Evolutionary conservation across 495 filamentous ascomycete genomes (phyloP), one percentile per base, ranked within the genome.

Genomic region (Hyaloscypha hepaticicola): DNA sequence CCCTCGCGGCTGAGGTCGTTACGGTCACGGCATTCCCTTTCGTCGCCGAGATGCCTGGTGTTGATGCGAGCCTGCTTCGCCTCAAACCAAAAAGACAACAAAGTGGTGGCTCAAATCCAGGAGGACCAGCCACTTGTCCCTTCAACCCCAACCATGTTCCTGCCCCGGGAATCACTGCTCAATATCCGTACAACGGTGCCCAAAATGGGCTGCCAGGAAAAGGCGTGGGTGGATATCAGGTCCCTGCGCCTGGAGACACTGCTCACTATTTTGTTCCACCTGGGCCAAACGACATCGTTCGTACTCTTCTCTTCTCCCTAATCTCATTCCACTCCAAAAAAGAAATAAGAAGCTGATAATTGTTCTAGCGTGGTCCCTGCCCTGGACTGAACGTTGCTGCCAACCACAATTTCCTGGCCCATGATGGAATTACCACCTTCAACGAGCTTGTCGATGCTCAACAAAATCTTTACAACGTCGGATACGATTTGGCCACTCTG

Each of bases 381-480:
- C 67, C 67, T 12, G 67, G 67, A 5, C 66, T 76, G 33, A 77
- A 77, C 58, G 66, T 72, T 19, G 66, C 69, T n/a, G 72, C 75
- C 4, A 77, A 78, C 61, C 68, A 73, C 61, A 66, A 73, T 61
- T 80, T 80, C 72, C 65, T 79, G 24, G 70, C 74, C 29, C 77
- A 73, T 53, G 77, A 80, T 49, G 77, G 77, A 16, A 73, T 80
- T 64, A 74, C 73, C n/a, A 77, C 72, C 16, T 78, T 75, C 66
- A 72, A 74, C 25, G 77, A 79, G 63, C 69, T 79, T 9, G 72
- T 79, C 59, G 75, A 78, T 58, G 76, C 76, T 25, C 72, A 76
- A 55, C 76, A 79, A 51, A 77, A 78, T 66, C 56, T 80, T 3
- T 80, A 76, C 68, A 79, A 77, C 63, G 72, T 79, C 53, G 74